Evolutionary conservation across 2,329 filamentous ascomycete genomes (phyloP).

Genomic region (Trichoderma sp.): DNA sequence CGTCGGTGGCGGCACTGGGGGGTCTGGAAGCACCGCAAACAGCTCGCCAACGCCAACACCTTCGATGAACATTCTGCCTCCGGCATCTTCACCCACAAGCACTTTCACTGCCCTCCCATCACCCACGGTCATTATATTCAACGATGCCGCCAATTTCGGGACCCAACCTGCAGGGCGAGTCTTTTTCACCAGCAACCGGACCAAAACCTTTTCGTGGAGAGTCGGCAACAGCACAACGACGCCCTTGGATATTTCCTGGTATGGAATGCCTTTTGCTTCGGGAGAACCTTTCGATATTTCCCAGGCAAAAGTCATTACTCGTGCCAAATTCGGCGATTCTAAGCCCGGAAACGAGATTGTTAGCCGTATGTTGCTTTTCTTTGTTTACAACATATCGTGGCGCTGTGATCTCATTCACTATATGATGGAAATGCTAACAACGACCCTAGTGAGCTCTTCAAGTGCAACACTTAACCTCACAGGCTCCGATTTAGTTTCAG

Average conservation of each 20-base stretch:
- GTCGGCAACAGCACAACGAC: not conserved
- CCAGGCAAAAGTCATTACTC: not conserved
- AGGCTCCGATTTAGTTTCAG: not conserved
- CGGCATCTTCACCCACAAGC: not conserved
- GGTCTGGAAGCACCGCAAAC: not conserved
- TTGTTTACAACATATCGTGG: not conserved
- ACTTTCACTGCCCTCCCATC: not conserved
- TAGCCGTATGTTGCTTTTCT: not conserved
- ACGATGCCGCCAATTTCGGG: conserved; percentile 4
- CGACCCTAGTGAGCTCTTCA: not conserved
- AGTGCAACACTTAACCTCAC: not conserved
- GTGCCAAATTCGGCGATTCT: not conserved
- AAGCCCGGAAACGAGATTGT: not conserved
- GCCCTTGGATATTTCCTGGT: conserved; percentile 9
- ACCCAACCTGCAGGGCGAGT: not conserved
- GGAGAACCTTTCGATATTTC: not conserved
- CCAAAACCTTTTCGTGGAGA: conserved; percentile 11
- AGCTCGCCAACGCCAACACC: not conserved
- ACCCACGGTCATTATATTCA: conserved; percentile 7
- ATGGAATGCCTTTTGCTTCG: not conserved
- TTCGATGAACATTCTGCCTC: not conserved
- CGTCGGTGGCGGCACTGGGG: not conserved
- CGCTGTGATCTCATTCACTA: not conserved
- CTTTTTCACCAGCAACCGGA: not conserved
- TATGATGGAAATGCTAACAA: not conserved